phyloP scores from a whole-genome alignment of 768 basidiomycete genomes.

The Porphyrellus cyaneotinctus region DNA sequence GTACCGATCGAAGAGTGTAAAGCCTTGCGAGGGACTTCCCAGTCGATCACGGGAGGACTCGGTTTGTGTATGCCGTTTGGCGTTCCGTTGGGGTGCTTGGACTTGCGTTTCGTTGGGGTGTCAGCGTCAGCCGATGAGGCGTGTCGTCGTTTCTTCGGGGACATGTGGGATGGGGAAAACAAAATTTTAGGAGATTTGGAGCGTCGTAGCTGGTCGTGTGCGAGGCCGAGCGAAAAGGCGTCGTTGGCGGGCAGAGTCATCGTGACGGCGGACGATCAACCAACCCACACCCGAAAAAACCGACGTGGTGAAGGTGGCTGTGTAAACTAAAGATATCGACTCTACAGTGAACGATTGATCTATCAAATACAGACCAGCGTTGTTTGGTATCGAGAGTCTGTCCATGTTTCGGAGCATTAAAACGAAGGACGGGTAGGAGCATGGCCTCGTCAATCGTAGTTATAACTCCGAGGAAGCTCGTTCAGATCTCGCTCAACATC shows the following conservation, averaged over 20 bases:
- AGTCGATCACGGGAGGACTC: constrained; percentile 47
- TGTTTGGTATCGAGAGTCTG: constrained; percentile 58
- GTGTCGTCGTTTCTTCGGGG: background rate
- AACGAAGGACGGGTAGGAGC: constrained; percentile 65
- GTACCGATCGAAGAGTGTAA: constrained; percentile 86
- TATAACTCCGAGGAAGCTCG: constrained; percentile 74
- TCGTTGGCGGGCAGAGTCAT: constrained; percentile 36
- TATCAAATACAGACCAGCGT: constrained; percentile 32
- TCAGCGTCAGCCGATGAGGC: no score
- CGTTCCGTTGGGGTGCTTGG: constrained; percentile 11
- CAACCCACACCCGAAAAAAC: background rate
- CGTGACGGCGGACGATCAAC: background rate
- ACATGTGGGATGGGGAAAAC: constrained; percentile 33
- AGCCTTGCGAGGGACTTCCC: constrained; percentile 87
- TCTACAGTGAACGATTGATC: constrained; percentile 36
- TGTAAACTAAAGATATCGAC: constrained; percentile 13
- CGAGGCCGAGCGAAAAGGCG: constrained; percentile 34
- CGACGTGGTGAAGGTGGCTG: background rate
- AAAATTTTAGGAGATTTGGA: constrained; percentile 40
- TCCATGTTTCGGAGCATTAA: constrained; percentile 80
- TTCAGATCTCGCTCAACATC: no score
- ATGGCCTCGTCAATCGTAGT: constrained; percentile 71
- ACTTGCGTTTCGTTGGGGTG: constrained; percentile 31
- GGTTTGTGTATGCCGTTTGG: constrained; percentile 7
- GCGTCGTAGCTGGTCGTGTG: constrained; percentile 34